Base-by-base conservation (phyloP, 2,329 filamentous ascomycete genomes). In the Trichoderma breve region DNA sequence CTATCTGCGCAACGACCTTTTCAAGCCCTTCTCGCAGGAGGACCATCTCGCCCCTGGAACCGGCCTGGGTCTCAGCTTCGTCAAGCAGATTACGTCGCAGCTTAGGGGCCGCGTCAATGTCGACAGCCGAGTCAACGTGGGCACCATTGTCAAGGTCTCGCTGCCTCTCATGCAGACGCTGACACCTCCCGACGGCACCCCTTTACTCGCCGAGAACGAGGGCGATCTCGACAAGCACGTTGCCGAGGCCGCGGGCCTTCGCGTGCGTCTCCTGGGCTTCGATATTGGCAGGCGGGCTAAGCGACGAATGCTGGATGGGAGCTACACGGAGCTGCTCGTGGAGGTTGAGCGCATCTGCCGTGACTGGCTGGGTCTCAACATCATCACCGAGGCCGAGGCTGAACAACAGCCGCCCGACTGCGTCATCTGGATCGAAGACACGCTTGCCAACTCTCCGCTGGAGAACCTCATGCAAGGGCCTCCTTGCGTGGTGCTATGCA, bases 31-130 rank as follows among this genome's bases (percentile, higher is more conserved):
- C 72, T 80, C 85, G 0, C 91, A 93, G 74, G 91, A 93, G 75
- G 85, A 92, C 62, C 80, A 83, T 0, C 78, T 93, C 0, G 83
- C 86, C 0, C 85, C 87, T 0, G 91, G 91, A 0, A 88, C 88
- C 0, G 91, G 91, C 0, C 82, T 93, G 0, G 91, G 91, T 0
- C 79, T 93, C 36, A 90, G 88, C 53, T 87, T 93, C 8, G 90
- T 93, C 3, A 85, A 86, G 28, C 82, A 84, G 61, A 88, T 93
- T 7, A 86, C 90, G 0, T 83, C 85, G 18, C 85, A 87, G 12
- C 82, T 93, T 0, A 84, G 85, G 28, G 91, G 91, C 0, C 83
- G 82, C 2, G 87, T 93, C 51, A 82, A 86, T 2, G 84, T 93
- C 11, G 83, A 84, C 70, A 91, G 81, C 53, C 76, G 76, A 4